Evolutionary conservation across 257 asterid genomes (phyloP).

Genomic region (Nicotiana sylvestris): DNA sequence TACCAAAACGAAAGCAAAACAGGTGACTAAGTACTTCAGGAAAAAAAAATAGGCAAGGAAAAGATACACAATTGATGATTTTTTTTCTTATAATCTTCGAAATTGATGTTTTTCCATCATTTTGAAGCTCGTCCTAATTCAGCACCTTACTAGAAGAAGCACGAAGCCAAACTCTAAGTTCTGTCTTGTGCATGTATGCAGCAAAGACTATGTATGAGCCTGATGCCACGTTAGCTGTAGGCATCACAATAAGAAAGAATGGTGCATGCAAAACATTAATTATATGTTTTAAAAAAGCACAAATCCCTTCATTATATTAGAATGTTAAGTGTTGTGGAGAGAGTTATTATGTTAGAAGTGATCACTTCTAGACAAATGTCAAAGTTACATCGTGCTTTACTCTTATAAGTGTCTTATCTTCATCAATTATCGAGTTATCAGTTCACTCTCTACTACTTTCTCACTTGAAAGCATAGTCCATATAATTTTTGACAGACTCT

Average conservation of each 20-base stretch:
- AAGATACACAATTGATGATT: neutral
- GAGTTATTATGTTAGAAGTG: neutral
- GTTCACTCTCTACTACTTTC: neutral
- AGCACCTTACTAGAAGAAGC: too few relatives aligned
- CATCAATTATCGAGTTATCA: neutral
- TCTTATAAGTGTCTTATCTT: neutral
- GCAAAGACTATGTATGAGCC: neutral
- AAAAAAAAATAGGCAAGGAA: neutral
- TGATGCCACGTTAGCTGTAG: neutral
- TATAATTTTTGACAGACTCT: neutral
- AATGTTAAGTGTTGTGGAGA: neutral
- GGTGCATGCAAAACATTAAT: neutral
- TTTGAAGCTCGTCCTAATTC: too few relatives aligned
- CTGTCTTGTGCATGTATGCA: neutral
- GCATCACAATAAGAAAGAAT: neutral
- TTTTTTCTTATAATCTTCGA: too few relatives aligned
- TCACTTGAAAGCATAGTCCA: neutral
- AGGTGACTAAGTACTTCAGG: neutral
- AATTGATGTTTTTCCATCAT: too few relatives aligned
- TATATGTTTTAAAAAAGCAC: neutral
- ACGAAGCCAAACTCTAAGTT: neutral
- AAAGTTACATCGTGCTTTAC: neutral
- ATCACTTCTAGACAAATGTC: too few relatives aligned
- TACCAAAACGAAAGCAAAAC: neutral
- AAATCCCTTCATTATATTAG: neutral